Conservation (phyloP, 345 rosid genomes). For the Eutrema heterophyllum region DNA sequence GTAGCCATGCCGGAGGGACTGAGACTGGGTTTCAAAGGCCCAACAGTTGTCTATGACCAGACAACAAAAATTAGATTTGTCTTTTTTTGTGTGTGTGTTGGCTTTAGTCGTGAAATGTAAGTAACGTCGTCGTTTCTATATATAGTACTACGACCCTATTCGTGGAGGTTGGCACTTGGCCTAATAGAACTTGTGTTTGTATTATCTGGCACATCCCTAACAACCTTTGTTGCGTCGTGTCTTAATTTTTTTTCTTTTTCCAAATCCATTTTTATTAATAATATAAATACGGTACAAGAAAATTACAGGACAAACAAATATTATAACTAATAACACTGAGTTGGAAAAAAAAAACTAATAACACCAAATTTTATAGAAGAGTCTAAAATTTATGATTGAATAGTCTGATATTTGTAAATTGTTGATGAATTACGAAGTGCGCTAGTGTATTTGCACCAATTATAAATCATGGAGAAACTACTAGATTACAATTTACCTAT, state of each 20-base stretch:
- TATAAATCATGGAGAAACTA: too few species aligned
- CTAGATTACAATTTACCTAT: too few species aligned
- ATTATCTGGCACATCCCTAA: neutral
- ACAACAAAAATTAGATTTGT: neutral
- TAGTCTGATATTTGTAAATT: too few species aligned
- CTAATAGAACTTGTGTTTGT: neutral
- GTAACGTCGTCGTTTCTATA: neutral
- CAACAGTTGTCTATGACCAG: slow-evolving; percentile 35
- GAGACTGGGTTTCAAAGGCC: slow-evolving; percentile 39
- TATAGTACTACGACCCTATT: neutral
- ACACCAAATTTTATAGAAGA: too few species aligned
- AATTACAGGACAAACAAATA: too few species aligned
- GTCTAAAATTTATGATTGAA: too few species aligned
- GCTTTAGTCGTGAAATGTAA: neutral
- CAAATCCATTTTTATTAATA: neutral
- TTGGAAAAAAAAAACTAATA: too few species aligned
- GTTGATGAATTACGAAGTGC: too few species aligned
- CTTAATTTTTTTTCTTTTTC: neutral
- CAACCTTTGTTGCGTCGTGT: neutral
- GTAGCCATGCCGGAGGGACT: slow-evolving; percentile 49
- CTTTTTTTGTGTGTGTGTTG: neutral
- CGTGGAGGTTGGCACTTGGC: neutral
- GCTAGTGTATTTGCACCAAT: too few species aligned
- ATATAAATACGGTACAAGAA: too few species aligned
- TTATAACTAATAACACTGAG: too few species aligned